phyloP scores from a whole-genome alignment of 495 filamentous ascomycete genomes.

The Bombardia bombarda region DNA sequence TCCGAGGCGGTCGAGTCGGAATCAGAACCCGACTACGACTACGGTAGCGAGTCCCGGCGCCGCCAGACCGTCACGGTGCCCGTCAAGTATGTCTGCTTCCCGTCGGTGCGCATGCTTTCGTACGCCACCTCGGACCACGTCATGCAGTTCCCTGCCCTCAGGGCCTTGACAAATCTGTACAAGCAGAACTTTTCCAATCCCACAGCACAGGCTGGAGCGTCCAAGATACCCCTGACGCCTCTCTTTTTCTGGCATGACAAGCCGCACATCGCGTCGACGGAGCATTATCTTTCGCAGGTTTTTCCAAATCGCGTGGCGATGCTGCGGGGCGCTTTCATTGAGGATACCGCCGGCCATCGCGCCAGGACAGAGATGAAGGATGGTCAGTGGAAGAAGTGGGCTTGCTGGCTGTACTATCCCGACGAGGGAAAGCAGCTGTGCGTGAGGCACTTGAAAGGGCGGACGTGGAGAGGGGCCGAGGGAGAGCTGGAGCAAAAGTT shows the following conservation, averaged over 20 bases:
- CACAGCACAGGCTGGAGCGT: slow-evolving; percentile 19
- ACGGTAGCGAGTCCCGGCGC: neutral
- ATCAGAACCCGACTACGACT: neutral
- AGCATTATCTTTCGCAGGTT: slow-evolving; percentile 34
- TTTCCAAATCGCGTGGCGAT: slow-evolving; percentile 34
- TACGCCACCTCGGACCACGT: slow-evolving; percentile 35
- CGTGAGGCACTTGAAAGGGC: slow-evolving; percentile 34
- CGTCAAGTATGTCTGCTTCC: slow-evolving; percentile 15
- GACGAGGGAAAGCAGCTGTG: slow-evolving; percentile 30
- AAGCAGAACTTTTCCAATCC: slow-evolving; percentile 14
- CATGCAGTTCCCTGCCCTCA: slow-evolving; percentile 33
- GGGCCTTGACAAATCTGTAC: slow-evolving; percentile 32
- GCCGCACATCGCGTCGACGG: slow-evolving; percentile 34
- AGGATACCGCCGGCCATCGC: slow-evolving; percentile 38
- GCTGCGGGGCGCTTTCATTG: slow-evolving; percentile 36
- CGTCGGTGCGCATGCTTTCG: slow-evolving; percentile 32
- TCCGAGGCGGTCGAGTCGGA: slow-evolving; percentile 8
- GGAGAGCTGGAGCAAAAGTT: slow-evolving; percentile 16
- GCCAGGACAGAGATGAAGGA: slow-evolving; percentile 41
- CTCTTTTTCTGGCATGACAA: slow-evolving; percentile 47
- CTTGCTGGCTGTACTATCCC: slow-evolving; percentile 41
- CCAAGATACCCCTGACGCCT: slow-evolving; percentile 33
- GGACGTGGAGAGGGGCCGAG: slow-evolving; percentile 34
- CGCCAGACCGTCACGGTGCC: slow-evolving; percentile 3
- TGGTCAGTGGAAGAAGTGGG: slow-evolving; percentile 36